These are phyloP conservation scores for Wickerhamiella domercqiae DNA, from an alignment of 805 yeast species.

Conservation along the genomic window DNA sequence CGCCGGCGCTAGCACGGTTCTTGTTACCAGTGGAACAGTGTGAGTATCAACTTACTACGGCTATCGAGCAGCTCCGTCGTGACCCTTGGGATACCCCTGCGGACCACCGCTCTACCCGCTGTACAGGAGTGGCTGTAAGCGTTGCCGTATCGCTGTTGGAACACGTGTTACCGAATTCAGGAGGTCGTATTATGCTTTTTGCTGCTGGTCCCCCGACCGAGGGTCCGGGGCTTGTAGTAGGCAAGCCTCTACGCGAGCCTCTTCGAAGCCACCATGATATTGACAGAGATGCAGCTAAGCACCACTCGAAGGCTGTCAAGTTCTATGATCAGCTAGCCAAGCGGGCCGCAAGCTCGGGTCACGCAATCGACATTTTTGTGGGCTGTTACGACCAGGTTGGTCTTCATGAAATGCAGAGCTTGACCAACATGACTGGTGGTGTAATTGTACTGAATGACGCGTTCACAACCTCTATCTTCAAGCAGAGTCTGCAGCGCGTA, in stretches of 20 bases:
- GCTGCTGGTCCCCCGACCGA: conserved; percentile 93
- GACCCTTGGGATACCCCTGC: conserved; percentile 86
- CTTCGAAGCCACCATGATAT: conserved; percentile 95
- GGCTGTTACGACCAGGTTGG: conserved; percentile 97
- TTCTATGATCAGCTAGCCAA: conserved; percentile 63
- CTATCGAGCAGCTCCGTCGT: conserved; percentile 58
- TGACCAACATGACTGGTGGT: conserved; percentile 83
- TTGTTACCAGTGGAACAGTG: conserved; percentile 60
- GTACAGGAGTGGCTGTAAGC: conserved; percentile 83
- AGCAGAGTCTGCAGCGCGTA: conserved; percentile 76
- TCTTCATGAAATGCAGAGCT: conserved; percentile 78
- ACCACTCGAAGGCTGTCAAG: conserved; percentile 70
- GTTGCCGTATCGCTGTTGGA: conserved; percentile 74
- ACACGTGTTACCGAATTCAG: conserved; percentile 66
- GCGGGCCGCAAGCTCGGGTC: conserved; percentile 57
- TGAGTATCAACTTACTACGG: conserved; percentile 67
- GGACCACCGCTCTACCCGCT: conserved; percentile 66
- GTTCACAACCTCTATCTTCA: conserved; percentile 86
- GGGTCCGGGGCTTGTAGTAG: conserved; percentile 89
- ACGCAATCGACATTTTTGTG: conserved; percentile 78
- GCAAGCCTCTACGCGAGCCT: conserved; percentile 83
- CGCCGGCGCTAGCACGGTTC: conserved; percentile 42
- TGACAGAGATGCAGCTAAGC: conserved; percentile 79
- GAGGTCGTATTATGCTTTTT: conserved; percentile 79
- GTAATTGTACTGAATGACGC: conserved; percentile 77